phyloP scores from a whole-genome alignment of 1,284 basidiomycete species.

The Austroboletus sp. region DNA sequence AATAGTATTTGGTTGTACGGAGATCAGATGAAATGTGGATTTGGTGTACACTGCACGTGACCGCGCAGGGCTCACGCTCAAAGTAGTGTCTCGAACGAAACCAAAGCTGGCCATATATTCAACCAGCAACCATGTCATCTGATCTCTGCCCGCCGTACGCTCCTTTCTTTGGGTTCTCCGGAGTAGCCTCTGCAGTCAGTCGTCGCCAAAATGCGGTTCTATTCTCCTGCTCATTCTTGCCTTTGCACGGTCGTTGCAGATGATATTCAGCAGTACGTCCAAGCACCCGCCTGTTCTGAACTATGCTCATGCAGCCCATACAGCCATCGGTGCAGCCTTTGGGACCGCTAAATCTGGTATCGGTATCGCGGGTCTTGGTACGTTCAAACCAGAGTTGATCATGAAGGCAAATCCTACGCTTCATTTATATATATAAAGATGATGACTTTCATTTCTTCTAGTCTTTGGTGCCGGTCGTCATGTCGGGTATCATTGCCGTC shows the following conservation, averaged over 20 bases:
- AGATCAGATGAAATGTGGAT: no score
- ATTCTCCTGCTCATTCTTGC: slow-evolving; percentile 11
- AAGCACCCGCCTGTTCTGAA: slow-evolving; percentile 5
- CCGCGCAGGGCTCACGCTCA: no score
- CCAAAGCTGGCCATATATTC: neutral
- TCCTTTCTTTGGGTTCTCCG: slow-evolving; percentile 81
- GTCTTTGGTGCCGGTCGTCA: slow-evolving; percentile 43
- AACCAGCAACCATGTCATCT: slow-evolving; percentile 39
- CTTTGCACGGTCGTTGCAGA: slow-evolving; percentile 40
- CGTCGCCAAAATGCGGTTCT: neutral
- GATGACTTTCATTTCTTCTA: slow-evolving; percentile 7
- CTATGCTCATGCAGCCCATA: slow-evolving; percentile 11
- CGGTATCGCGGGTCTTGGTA: slow-evolving; percentile 92
- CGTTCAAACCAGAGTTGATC: slow-evolving; percentile 91
- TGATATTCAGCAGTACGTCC: slow-evolving; percentile 78
- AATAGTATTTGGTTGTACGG: no score
- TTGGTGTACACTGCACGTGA: no score
- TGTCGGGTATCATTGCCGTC: slow-evolving; percentile 73
- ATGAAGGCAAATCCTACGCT: slow-evolving; percentile 69
- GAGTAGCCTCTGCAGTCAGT: slow-evolving; percentile 73
- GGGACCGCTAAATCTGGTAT: slow-evolving; percentile 97
- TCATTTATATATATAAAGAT: neutral
- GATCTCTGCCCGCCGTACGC: slow-evolving; percentile 69
- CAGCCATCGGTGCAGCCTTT: slow-evolving; percentile 90
- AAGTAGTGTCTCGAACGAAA: no score